Evolutionary conservation across 2,329 filamentous ascomycete species (phyloP), one percentile per base, ranked within the genome.

Genomic region (Cadophora luteo-olivacea): DNA sequence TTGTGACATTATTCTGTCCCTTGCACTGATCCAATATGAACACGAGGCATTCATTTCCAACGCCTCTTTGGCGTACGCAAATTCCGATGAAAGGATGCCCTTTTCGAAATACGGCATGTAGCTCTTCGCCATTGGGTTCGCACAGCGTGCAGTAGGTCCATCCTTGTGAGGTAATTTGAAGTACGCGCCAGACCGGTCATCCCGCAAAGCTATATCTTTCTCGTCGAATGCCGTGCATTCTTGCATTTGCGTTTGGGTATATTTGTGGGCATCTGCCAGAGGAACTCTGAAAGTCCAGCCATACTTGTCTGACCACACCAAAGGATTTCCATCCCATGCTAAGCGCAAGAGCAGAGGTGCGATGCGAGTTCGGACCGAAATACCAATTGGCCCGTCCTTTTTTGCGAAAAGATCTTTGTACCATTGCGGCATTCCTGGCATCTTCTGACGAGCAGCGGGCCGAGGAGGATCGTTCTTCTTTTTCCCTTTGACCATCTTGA

Each of bases 11-110:
- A 99, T 99, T 61, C 96, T 86, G 77, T 97, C 93, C 70, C 96
- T 87, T 19, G 96, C 94, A 76, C 93, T 97, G 75, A 99, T 98
- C 96, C 97, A 99, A 80, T 99, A 99, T 0, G 95, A 98, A 78
- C 97, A 99, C 0, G 94, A 97, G 0, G 96, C 94, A 75, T 99
- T 99, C 96, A 99, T 99, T 75, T 98, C 92, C 54, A 99, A 83
- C 0, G 97, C 96, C 78, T 97, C 94, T 77, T 97, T 98, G 0
- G 96, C 96, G 75, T 97, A 95, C 0, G 89, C 79, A 75, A 91
- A 98, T 78, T 97, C 91, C 0, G 95, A 98, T 0, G 93, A 92
- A 3, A 99, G 82, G 0, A 87, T 92, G 0, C 94, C 95, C 45
- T 92, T 92, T 75, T 99, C 96, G 75, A 99, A 98, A 78, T 97